Evolutionary conservation across 129 eudicot species (phyloP).

Genomic region (Flaveria trinervia): DNA sequence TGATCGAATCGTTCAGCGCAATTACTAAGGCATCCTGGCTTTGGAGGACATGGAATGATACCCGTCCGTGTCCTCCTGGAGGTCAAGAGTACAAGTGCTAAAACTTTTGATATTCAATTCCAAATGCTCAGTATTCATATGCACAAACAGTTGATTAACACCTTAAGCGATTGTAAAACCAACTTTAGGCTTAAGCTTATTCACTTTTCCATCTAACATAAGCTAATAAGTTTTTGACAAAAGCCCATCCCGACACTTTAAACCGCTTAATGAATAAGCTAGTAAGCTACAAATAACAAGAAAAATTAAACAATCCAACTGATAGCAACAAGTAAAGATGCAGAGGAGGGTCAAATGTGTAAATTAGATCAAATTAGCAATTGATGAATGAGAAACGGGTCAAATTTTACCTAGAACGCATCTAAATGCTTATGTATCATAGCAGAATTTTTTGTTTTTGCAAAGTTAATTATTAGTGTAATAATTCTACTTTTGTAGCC

Average conservation of each 20-base stretch:
- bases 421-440: neutral
- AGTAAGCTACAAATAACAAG: neutral
- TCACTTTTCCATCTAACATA: too few species aligned
- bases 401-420: neutral
- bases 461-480: too few species aligned
- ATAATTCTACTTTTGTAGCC: too few species aligned
- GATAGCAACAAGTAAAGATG: neutral
- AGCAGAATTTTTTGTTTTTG: too few species aligned
- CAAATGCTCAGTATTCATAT: slow-evolving; percentile 2
- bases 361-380: neutral
- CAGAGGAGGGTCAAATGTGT: neutral
- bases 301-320: neutral
- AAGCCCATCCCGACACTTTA: too few species aligned
- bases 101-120: slow-evolving; percentile 55
- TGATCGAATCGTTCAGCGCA: slow-evolving; percentile 98
- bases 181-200: too few species aligned
- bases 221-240: too few species aligned
- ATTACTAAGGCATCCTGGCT: too few species aligned
- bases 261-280: neutral
- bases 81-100: too few species aligned
- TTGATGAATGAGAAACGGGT: neutral
- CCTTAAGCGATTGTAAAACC: too few species aligned
- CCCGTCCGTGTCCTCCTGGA: too few species aligned
- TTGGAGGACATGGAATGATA: too few species aligned
- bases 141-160: neutral